Conservation (phyloP, 208 protist species). For the Crithidia expoeki region DNA sequence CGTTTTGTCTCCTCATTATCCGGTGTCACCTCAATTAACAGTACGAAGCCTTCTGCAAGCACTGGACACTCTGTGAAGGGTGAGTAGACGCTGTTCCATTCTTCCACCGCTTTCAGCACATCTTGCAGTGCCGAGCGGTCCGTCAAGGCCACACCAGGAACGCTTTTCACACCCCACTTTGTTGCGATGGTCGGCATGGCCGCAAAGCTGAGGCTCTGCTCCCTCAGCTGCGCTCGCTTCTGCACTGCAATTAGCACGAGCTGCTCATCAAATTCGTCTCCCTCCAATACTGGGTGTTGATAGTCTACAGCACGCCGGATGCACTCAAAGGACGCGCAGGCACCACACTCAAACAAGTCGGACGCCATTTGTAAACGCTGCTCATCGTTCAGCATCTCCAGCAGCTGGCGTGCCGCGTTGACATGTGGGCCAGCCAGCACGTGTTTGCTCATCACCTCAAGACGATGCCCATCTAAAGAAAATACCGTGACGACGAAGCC, state of each 20-base stretch:
- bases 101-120: slow-evolving; percentile 29
- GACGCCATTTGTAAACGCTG: slow-evolving; percentile 52
- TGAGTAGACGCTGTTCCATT: slow-evolving; percentile 46
- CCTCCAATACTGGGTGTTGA: slow-evolving; percentile 76
- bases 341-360: slow-evolving; percentile 42
- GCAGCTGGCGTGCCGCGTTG: slow-evolving; percentile 49
- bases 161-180: slow-evolving; percentile 57
- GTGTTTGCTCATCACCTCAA: slow-evolving; percentile 83
- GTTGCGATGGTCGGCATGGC: slow-evolving; percentile 26
- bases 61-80: slow-evolving; percentile 21
- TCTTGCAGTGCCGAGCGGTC: slow-evolving; percentile 28
- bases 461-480: slow-evolving; percentile 66
- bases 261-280: slow-evolving; percentile 41
- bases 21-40: slow-evolving; percentile 54
- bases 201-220: slow-evolving; percentile 47
- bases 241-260: slow-evolving; percentile 75
- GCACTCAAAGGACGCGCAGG: slow-evolving; percentile 75
- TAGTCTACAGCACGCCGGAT: slow-evolving; percentile 51
- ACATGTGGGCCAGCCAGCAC: slow-evolving; percentile 79
- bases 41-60: slow-evolving; percentile 84
- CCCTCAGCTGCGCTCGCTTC: slow-evolving; percentile 41
- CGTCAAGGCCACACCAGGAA: slow-evolving; percentile 31
- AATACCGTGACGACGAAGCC: slow-evolving; percentile 87
- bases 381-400: slow-evolving; percentile 31
- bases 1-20: neutral